These are phyloP conservation scores for Urostyla sp. DNA, from an alignment of 73 alveolate species.

Conservation along the genomic window DNA sequence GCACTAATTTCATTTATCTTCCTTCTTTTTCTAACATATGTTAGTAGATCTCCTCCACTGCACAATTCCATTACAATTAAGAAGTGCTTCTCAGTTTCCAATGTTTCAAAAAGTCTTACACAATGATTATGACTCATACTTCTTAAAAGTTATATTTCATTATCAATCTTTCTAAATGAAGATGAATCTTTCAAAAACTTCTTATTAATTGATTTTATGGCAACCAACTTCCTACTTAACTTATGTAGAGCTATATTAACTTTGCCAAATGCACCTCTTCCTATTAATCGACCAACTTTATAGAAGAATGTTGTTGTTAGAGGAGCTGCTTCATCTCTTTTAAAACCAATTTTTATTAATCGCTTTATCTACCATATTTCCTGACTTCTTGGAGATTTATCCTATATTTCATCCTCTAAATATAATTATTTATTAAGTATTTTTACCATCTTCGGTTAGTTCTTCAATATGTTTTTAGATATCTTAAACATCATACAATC, in stretches of 20 bases:
- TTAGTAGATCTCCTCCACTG: conserved; percentile 89
- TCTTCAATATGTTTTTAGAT: conserved; percentile 25
- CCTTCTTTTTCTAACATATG: conserved; percentile 89
- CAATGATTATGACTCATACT: conserved; percentile 88
- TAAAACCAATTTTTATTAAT: conserved; percentile 11
- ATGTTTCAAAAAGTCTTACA: conserved; percentile 87
- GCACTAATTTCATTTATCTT: conserved; percentile 81
- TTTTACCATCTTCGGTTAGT: conserved; percentile 55
- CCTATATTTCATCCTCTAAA: conserved; percentile 38
- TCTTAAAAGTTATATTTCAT: conserved; percentile 91
- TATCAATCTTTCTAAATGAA: conserved; percentile 73
- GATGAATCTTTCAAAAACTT: conserved; percentile 62
- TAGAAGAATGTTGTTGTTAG: conserved; percentile 47
- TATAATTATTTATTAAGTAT: too few species aligned
- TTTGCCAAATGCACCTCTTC: conserved; percentile 77
- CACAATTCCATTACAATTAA: conserved; percentile 89
- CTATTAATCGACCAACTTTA: conserved; percentile 63
- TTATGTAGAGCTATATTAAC: conserved; percentile 70
- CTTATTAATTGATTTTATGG: conserved; percentile 67
- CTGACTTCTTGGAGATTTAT: conserved; percentile 29
- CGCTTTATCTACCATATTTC: conserved; percentile 54
- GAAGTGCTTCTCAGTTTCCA: conserved; percentile 86
- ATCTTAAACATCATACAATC: conserved; percentile 37
- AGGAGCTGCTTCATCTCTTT: conserved; percentile 61
- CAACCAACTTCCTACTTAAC: conserved; percentile 64